Percentiles rank a stretch among this genome's conserved stretches.
These are phyloP conservation scores for Rosa hybrid DNA, from an alignment of 331 rosid species.

Conservation along the genomic window DNA sequence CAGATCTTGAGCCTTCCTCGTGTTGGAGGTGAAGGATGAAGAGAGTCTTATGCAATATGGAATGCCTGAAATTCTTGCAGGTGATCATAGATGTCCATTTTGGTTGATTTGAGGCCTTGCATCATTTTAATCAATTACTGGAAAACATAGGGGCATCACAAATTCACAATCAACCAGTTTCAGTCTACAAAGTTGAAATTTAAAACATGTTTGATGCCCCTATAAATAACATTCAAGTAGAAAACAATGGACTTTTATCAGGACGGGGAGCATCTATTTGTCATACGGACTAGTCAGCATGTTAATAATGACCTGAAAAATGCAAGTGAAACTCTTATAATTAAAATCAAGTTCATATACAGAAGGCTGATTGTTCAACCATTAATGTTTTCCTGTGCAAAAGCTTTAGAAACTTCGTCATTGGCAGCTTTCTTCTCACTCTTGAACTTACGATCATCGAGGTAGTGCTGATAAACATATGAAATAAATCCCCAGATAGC, in stretches of 20 bases:
- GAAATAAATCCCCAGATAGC: constrained; percentile 72
- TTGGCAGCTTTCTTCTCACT: not conserved
- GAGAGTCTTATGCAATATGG: not conserved
- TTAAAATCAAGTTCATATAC: not conserved
- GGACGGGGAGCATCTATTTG: not conserved
- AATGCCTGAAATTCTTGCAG: constrained; percentile 4
- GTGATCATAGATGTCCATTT: not conserved
- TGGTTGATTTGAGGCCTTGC: not conserved
- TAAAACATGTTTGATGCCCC: constrained; percentile 1
- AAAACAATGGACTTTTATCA: not conserved
- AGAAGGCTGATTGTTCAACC: not conserved
- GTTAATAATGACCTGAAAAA: not conserved
- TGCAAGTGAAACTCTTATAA: not conserved
- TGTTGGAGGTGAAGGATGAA: constrained; percentile 9
- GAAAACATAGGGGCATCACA: not conserved
- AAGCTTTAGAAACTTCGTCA: constrained; percentile 6
- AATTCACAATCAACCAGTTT: not conserved
- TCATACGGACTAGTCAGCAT: not conserved
- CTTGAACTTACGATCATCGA: constrained; percentile 38
- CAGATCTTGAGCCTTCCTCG: constrained; percentile 17
- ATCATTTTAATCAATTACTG: constrained; percentile 1
- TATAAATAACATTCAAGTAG: not conserved
- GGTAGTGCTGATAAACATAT: constrained; percentile 61
- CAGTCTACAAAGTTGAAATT: not conserved
- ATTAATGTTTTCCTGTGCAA: not conserved